These are phyloP conservation scores for Lactifluus volemus DNA, from an alignment of 768 basidiomycete species.

Conservation along the genomic window DNA sequence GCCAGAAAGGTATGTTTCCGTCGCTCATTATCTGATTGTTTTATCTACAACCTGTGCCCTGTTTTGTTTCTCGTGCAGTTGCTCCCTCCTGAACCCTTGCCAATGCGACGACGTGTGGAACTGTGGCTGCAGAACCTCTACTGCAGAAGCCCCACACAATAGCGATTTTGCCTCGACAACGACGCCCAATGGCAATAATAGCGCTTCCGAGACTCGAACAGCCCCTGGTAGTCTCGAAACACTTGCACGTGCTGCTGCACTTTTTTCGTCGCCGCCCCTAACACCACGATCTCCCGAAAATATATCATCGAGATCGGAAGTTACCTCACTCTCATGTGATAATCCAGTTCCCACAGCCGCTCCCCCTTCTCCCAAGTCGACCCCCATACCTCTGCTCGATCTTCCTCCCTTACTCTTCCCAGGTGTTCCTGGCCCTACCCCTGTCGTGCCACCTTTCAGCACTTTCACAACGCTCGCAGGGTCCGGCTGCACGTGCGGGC, in stretches of 20 bases:
- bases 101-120: conserved; percentile 15
- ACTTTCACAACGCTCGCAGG: conserved; percentile 20
- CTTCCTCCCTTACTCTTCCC: conserved; percentile 18
- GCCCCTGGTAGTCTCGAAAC: conserved; percentile 12
- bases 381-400: conserved; percentile 8
- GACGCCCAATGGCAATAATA: background rate
- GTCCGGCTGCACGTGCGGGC: conserved; percentile 20
- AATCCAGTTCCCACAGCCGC: background rate
- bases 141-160: background rate
- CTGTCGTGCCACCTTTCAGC: conserved; percentile 20
- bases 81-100: conserved; percentile 19
- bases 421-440: background rate
- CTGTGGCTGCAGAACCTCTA: conserved; percentile 8
- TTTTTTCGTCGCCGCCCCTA: conserved; percentile 4
- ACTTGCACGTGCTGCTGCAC: conserved; percentile 16
- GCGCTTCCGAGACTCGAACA: background rate
- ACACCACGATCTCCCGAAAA: background rate
- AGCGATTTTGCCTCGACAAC: conserved; percentile 2
- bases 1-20: conserved; percentile 14
- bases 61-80: conserved; percentile 1
- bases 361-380: background rate
- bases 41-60: background rate
- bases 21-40: background rate
- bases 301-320: background rate
- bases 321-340: background rate